phyloP scores from a whole-genome alignment of 441 rosid species.

The Populus tomentosa region DNA sequence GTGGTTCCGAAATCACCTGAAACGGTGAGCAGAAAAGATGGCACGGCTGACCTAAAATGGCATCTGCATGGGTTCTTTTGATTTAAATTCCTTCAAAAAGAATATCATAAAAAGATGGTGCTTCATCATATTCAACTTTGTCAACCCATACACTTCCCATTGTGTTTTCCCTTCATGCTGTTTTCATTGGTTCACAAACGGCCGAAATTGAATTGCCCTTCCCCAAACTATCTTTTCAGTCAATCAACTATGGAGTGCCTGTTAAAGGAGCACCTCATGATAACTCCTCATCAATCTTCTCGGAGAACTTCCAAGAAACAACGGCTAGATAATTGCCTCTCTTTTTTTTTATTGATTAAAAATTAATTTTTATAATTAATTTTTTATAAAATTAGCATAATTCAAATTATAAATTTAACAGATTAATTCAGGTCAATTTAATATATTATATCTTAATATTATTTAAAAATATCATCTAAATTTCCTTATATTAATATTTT shows the following conservation, averaged over 20 bases:
- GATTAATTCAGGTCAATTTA: too few relatives aligned
- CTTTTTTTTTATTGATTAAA: too few relatives aligned
- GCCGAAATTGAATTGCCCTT: conserved; percentile 1
- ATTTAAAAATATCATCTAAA: too few relatives aligned
- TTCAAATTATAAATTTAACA: too few relatives aligned
- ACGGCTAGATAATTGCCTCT: conserved; percentile 11
- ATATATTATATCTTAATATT: too few relatives aligned
- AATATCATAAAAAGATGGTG: conserved; percentile 1
- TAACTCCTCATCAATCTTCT: neutral
- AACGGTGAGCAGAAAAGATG: neutral
- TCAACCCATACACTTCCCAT: neutral
- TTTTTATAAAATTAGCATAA: too few relatives aligned
- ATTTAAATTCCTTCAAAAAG: neutral
- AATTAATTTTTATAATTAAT: too few relatives aligned
- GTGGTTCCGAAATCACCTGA: neutral
- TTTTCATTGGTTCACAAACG: neutral
- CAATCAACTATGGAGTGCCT: neutral
- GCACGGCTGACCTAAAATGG: neutral
- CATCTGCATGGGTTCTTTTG: neutral
- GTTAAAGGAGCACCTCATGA: too few relatives aligned
- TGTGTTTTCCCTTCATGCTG: neutral
- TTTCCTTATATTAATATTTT: fast-evolving
- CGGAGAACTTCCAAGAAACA: conserved; percentile 13
- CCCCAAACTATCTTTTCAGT: neutral
- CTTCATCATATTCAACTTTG: conserved; percentile 6